Conservation (phyloP, 495 filamentous ascomycete species). For the Aspergillus haitiensis region DNA sequence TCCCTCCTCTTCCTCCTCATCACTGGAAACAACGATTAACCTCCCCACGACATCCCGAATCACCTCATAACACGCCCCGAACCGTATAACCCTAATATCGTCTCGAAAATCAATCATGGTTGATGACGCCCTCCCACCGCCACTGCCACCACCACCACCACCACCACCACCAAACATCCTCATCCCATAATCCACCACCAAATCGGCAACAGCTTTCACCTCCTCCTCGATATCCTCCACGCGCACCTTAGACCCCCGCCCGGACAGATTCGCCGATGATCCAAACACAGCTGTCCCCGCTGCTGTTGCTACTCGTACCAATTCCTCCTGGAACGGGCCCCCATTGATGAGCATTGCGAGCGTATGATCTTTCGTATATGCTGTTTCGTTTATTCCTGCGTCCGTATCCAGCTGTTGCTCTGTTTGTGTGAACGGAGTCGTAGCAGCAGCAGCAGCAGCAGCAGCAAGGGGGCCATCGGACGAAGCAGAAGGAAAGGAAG, state of each 20-base stretch:
- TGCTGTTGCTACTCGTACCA: conserved; percentile 22
- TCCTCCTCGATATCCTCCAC: conserved; percentile 37
- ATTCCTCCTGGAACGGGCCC: conserved; percentile 28
- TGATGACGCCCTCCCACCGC: conserved; percentile 26
- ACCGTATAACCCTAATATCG: conserved; percentile 31
- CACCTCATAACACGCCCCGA: conserved; percentile 37
- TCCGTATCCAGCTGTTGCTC: no score
- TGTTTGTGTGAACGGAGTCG: background rate
- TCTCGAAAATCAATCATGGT: conserved; percentile 36
- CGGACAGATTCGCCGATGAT: conserved; percentile 32
- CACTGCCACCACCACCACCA: background rate
- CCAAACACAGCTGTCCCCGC: conserved; percentile 25
- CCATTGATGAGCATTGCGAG: conserved; percentile 33
- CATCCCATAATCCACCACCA: conserved; percentile 35
- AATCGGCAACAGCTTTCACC: conserved; percentile 26
- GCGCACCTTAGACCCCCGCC: conserved; percentile 27
- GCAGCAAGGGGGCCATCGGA: no score
- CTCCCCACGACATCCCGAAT: conserved; percentile 30
- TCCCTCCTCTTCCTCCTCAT: no score
- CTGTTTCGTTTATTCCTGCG: conserved; percentile 9
- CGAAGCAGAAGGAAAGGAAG: no score
- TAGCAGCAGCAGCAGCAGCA: background rate
- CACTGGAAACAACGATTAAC: conserved; percentile 22
- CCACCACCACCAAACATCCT: conserved; percentile 19
- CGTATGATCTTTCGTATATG: conserved; percentile 19